Conservation (phyloP, 495 filamentous ascomycete species). For the Pseudevernia furfuracea region DNA sequence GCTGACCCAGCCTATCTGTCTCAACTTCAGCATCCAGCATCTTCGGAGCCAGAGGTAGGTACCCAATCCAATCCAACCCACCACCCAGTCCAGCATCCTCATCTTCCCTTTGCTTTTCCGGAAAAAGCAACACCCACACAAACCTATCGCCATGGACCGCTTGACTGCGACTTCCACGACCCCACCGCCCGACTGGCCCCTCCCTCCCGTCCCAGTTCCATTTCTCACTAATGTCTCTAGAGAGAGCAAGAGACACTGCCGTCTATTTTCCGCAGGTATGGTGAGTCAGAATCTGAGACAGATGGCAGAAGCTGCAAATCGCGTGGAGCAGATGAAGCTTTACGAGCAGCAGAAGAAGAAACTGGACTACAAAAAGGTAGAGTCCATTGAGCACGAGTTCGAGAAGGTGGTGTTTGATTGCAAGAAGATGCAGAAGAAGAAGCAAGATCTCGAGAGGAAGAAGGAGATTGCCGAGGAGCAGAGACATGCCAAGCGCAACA, state of each 20-base stretch:
- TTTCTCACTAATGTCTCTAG: background rate
- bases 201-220: background rate
- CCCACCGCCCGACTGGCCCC: background rate
- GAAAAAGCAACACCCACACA: background rate
- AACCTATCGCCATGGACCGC: background rate
- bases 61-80: background rate
- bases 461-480: background rate
- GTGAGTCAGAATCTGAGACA: background rate
- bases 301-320: background rate
- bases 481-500: background rate
- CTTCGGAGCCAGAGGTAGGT: background rate
- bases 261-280: background rate
- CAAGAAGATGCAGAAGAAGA: background rate
- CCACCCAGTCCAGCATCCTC: background rate
- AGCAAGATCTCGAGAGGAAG: background rate
- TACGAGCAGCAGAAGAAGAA: too few relatives aligned
- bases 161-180: background rate
- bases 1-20: background rate
- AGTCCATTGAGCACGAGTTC: background rate
- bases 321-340: background rate
- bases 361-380: background rate
- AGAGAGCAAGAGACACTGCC: background rate
- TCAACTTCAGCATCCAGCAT: background rate
- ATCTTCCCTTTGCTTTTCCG: background rate
- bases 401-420: background rate